phyloP scores from a whole-genome alignment of 805 yeast genomes.

The Metschnikowia colocasiae region DNA sequence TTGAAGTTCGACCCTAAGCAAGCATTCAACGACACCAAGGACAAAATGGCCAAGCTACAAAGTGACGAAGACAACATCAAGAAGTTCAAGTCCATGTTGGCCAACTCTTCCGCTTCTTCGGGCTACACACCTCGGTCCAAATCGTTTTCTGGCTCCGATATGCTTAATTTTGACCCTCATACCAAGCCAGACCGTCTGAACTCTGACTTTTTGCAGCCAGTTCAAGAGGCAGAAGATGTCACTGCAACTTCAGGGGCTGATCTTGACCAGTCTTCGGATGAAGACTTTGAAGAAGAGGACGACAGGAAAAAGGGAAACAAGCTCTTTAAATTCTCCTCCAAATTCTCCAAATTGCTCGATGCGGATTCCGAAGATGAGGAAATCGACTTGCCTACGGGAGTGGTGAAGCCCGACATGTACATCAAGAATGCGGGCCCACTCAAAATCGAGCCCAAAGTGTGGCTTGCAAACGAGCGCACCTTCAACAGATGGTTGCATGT shows the following conservation, averaged over 20 bases:
- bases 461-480: constrained; percentile 98
- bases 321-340: constrained; percentile 27
- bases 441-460: constrained; percentile 94
- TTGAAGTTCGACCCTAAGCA: constrained; percentile 69
- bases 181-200: constrained; percentile 4
- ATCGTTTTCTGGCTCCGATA: constrained; percentile 36
- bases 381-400: constrained; percentile 84
- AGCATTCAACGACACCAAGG: constrained; percentile 64
- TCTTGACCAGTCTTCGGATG: constrained; percentile 31
- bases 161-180: constrained; percentile 15
- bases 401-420: constrained; percentile 70
- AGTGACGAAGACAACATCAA: constrained; percentile 44
- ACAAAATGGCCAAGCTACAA: constrained; percentile 47
- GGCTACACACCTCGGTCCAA: constrained; percentile 35
- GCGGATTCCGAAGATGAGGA: constrained; percentile 84
- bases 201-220: constrained; percentile 10
- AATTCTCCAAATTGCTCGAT: constrained; percentile 44
- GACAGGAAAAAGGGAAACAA: constrained; percentile 16
- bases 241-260: constrained; percentile 17
- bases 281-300: constrained; percentile 25
- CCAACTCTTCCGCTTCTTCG: constrained; percentile 23
- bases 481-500: constrained; percentile 94
- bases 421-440: constrained; percentile 88
- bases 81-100: constrained; percentile 40
- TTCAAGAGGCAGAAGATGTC: constrained; percentile 13